A percentile compares a stretch with the other conserved stretches of the same genome.
Evolutionary conservation across 306 rosid genomes (phyloP).

Genomic region (Begonia fuchsioides): DNA sequence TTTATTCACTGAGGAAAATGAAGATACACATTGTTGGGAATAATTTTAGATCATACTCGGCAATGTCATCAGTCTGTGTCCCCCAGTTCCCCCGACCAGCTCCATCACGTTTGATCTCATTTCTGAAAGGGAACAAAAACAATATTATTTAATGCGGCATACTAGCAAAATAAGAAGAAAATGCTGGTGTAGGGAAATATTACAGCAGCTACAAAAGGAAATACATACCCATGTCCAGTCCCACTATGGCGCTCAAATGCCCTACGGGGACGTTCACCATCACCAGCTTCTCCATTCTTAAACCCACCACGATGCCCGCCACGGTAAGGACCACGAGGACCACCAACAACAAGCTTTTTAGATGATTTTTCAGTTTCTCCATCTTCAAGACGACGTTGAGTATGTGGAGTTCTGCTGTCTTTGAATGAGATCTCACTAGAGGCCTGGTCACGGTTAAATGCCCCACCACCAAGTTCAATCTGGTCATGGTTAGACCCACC

Average conservation of each 20-base stretch:
- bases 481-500: slow-evolving; percentile 15
- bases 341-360: slow-evolving; percentile 63
- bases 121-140: slow-evolving; percentile 21
- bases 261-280: slow-evolving; percentile 63
- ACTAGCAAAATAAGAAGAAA: no score
- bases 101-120: slow-evolving; percentile 70
- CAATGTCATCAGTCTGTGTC: slow-evolving; percentile 47
- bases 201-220: no score
- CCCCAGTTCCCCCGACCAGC: slow-evolving; percentile 98
- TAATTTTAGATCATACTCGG: slow-evolving; percentile 24
- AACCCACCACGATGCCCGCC: slow-evolving; percentile 78
- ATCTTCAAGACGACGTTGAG: slow-evolving; percentile 42
- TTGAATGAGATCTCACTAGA: slow-evolving; percentile 30
- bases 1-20: no score
- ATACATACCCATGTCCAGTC: slow-evolving; percentile 70
- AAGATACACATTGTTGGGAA: no score
- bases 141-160: background rate
- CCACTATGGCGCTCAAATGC: slow-evolving; percentile 81
- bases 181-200: background rate
- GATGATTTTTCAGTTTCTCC: slow-evolving; percentile 37
- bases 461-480: slow-evolving; percentile 4
- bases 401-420: slow-evolving; percentile 20
- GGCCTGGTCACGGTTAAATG: slow-evolving; percentile 15
- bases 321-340: slow-evolving; percentile 47
- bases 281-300: slow-evolving; percentile 57